Base-by-base conservation (phyloP, 179 eudicot species). In the Carnegiea gigantea region DNA sequence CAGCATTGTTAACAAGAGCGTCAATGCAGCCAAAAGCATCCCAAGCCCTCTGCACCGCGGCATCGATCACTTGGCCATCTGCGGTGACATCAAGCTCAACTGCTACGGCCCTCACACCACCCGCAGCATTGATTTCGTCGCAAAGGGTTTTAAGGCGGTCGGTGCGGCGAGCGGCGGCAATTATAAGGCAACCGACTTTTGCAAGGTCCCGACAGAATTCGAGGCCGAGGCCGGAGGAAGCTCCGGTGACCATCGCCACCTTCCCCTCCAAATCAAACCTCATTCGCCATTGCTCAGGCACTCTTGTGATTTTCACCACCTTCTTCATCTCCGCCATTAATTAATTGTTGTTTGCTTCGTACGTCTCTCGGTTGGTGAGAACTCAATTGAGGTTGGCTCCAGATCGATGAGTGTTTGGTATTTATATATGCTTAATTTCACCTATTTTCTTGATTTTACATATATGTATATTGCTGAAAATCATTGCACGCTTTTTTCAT, bases 1-100 rank as follows among this genome's bases (percentile, higher is more conserved):
- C 98, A 43, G 98, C 98, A 64, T 92, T 93, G 54, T 93, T 93
- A 78, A 93, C 84, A 64, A 93, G 84, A 81, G 78, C 95, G 86
- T 92, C 92, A 49, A 93, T 91, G 1, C 85, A 64, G 9, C 98
- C 98, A 87, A 92, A 92, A 13, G 88, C 89, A 9, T 85, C 82
- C 98, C 98, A 93, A 15, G 87, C 91, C 60, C 70, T 84, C 17
- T 51, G 21, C 6, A 92, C 91, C 3, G 92, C 73, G 33, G 83
- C 91, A 70, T 88, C 91, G 28, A 92, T 88, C 5, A 75, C 9
- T 3, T 17, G 36, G 18, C 85, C 89, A 48, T 89, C 90, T 0
- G 86, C 86, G 0, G 85, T 30, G 64, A 94, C 87, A n/a, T 94
- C 97, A 13, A 94, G 86, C 84, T 89, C 92, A 44, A 92, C 86